phyloP scores from a whole-genome alignment of 116 monocot species.

The Zostera marina region DNA sequence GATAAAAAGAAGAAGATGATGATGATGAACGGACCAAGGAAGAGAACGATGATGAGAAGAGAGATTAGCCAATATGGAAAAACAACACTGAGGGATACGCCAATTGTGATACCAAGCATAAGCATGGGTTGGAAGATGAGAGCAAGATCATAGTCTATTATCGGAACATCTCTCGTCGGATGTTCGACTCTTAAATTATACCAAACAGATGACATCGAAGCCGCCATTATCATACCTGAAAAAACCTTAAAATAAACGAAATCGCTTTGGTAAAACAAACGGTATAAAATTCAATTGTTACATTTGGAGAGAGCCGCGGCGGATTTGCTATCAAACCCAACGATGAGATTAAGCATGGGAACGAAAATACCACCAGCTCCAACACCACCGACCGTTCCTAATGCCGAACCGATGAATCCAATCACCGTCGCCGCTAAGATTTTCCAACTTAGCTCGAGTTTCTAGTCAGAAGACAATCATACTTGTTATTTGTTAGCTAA shows the following conservation, averaged over 20 bases:
- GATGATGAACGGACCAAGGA: slow-evolving; percentile 42
- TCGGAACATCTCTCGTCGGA: slow-evolving; percentile 72
- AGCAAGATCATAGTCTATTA: slow-evolving; percentile 88
- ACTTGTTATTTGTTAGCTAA: background rate
- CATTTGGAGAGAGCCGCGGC: slow-evolving; percentile 99
- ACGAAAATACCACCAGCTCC: slow-evolving; percentile 96
- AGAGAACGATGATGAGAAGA: slow-evolving; percentile 88
- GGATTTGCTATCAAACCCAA: slow-evolving; percentile 92
- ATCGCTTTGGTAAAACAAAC: no score
- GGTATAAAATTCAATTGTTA: no score
- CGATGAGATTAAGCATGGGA: slow-evolving; percentile 83
- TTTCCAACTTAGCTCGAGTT: slow-evolving; percentile 59
- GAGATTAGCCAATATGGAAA: slow-evolving; percentile 98
- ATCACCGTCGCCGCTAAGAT: slow-evolving; percentile 38
- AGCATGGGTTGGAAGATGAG: slow-evolving; percentile 99
- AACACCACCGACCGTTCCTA: slow-evolving; percentile 96
- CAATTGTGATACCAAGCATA: slow-evolving; percentile 97
- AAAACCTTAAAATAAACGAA: no score
- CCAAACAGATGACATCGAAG: slow-evolving; percentile 93
- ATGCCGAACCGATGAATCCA: slow-evolving; percentile 83
- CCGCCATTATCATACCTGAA: slow-evolving; percentile 98
- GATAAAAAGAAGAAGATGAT: background rate
- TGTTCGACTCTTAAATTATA: slow-evolving; percentile 82
- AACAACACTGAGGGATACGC: slow-evolving; percentile 84
- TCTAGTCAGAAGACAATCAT: slow-evolving; percentile 28